Percentiles rank a stretch among this genome's conserved stretches.
Evolutionary conservation across 2,329 filamentous ascomycete species (phyloP).

Genomic region (Zymoseptoria tritici): DNA sequence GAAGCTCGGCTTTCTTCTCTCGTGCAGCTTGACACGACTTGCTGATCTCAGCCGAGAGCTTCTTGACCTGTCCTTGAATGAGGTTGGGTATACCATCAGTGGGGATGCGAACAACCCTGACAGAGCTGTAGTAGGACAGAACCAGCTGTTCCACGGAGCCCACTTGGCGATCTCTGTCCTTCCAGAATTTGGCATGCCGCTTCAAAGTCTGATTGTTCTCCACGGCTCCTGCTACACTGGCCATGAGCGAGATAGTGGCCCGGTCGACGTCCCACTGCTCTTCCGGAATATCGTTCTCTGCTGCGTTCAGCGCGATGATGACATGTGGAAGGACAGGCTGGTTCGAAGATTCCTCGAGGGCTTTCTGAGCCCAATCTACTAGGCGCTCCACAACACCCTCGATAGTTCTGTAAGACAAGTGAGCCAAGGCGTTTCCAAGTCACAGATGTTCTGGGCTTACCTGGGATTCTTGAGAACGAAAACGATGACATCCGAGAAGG

Average conservation of each 20-base stretch:
- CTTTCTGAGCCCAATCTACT: constrained; percentile 42
- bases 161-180: constrained; percentile 29
- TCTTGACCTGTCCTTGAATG: constrained; percentile 39
- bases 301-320: constrained; percentile 45
- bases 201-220: constrained; percentile 29
- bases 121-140: constrained; percentile 41
- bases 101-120: constrained; percentile 42
- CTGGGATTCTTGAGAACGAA: constrained; percentile 31
- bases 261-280: constrained; percentile 38
- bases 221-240: constrained; percentile 23
- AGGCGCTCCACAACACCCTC: constrained; percentile 38
- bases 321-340: constrained; percentile 47
- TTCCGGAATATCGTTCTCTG: constrained; percentile 27
- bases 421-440: not conserved
- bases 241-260: constrained; percentile 36
- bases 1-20: constrained; percentile 34
- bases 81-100: constrained; percentile 35
- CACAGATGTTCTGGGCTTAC: constrained; percentile 10
- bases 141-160: constrained; percentile 36
- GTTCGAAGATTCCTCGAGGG: constrained; percentile 45
- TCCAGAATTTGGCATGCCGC: constrained; percentile 35
- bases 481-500: constrained; percentile 34
- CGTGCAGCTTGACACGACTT: constrained; percentile 30
- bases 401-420: constrained; percentile 29
- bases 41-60: constrained; percentile 35